These are phyloP conservation scores for Fusarium brachygibbosum DNA, from an alignment of 2,329 filamentous ascomycete species.

Conservation along the genomic window DNA sequence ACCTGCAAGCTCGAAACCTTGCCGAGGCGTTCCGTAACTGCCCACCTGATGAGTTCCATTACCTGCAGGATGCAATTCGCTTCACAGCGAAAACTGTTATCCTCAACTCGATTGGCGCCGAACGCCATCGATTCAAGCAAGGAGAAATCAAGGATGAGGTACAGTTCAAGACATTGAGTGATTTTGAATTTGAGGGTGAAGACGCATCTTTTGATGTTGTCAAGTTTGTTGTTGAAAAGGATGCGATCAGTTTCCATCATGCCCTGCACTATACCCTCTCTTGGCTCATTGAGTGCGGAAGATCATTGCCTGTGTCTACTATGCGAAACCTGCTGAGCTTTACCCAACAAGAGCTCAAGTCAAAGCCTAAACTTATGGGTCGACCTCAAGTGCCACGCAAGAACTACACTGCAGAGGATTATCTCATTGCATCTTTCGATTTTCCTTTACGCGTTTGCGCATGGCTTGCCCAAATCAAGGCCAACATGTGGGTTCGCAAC, in stretches of 20 bases:
- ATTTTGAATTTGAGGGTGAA: constrained; percentile 82
- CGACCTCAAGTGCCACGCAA: constrained; percentile 68
- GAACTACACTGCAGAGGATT: constrained; percentile 77
- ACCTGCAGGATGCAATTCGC: constrained; percentile 78
- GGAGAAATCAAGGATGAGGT: constrained; percentile 90
- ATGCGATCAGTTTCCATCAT: constrained; percentile 97
- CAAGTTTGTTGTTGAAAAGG: constrained; percentile 87
- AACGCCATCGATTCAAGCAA: constrained; percentile 85
- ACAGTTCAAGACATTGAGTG: constrained; percentile 80
- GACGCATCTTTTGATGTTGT: constrained; percentile 76
- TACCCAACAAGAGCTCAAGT: constrained; percentile 76
- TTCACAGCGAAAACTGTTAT: constrained; percentile 87
- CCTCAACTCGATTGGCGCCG: constrained; percentile 88
- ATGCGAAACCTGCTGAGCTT: constrained; percentile 79
- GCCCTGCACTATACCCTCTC: constrained; percentile 95
- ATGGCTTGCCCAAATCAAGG: constrained; percentile 98
- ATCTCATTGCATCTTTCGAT: constrained; percentile 89
- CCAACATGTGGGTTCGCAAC: constrained; percentile 98
- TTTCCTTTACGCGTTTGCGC: constrained; percentile 93
- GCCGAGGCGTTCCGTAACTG: constrained; percentile 85
- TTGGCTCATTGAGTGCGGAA: constrained; percentile 93
- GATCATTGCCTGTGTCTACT: constrained; percentile 76
- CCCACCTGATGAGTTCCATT: constrained; percentile 72
- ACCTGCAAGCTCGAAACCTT: constrained; percentile 89
- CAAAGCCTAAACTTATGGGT: constrained; percentile 73